Evolutionary conservation across 495 filamentous ascomycete species (phyloP).

Genomic region (Annulohypoxylon stygium): DNA sequence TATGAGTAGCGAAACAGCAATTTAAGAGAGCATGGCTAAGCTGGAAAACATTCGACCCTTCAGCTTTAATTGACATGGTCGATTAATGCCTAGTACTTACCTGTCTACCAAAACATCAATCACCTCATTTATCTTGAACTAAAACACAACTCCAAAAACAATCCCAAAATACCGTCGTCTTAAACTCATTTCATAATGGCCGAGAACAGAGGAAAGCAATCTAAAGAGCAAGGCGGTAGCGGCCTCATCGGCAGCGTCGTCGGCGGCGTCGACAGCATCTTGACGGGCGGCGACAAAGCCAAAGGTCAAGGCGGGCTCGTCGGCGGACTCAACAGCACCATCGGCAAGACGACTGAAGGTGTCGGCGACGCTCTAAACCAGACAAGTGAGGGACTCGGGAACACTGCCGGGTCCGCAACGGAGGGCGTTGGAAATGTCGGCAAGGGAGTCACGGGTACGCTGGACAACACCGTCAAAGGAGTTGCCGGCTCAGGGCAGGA

Average conservation of each 20-base stretch:
- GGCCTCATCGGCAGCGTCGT: constrained; percentile 55
- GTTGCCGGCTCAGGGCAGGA: constrained; percentile 38
- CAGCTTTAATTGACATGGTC: neutral
- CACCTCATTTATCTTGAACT: neutral
- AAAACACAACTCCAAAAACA: neutral
- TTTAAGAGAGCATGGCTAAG: neutral
- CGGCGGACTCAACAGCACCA: constrained; percentile 51
- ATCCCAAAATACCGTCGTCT: neutral
- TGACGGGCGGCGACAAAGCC: constrained; percentile 57
- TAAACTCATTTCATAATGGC: constrained; percentile 14
- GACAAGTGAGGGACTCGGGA: constrained; percentile 51
- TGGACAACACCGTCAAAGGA: constrained; percentile 41
- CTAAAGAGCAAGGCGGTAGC: constrained; percentile 29
- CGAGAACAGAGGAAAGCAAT: constrained; percentile 23
- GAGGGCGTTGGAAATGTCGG: constrained; percentile 48
- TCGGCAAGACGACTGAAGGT: constrained; percentile 56
- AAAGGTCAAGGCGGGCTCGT: constrained; percentile 58
- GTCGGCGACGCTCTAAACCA: constrained; percentile 48
- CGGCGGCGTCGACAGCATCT: constrained; percentile 55
- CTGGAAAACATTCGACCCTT: neutral
- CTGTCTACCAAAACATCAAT: neutral
- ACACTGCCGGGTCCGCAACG: constrained; percentile 50
- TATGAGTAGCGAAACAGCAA: neutral
- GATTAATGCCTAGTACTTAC: neutral
- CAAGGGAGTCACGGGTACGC: constrained; percentile 45